phyloP scores from a whole-genome alignment of 2,329 filamentous ascomycete species.

The Botrytis sinoallii region DNA sequence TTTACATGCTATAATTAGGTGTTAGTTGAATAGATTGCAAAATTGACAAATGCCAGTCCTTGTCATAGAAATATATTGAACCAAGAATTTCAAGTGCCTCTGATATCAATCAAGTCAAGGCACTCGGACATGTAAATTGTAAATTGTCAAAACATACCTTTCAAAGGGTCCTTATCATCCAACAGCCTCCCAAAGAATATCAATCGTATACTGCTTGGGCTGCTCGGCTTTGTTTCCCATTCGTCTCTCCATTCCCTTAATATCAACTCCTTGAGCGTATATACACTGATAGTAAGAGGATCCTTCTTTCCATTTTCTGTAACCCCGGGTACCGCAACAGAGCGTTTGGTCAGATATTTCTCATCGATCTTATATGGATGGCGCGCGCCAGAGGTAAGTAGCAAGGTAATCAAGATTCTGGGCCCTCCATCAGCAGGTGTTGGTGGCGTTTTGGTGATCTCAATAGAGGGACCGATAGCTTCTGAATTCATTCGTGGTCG shows the following conservation, averaged over 20 bases:
- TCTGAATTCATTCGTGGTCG: not conserved
- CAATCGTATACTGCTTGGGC: slow-evolving; percentile 82
- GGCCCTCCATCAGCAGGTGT: slow-evolving; percentile 40
- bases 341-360: slow-evolving; percentile 77
- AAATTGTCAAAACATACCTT: slow-evolving; percentile 57
- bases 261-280: slow-evolving; percentile 91
- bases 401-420: slow-evolving; percentile 71
- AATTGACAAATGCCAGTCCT: not conserved
- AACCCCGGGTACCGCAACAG: slow-evolving; percentile 69
- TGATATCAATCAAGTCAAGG: not conserved
- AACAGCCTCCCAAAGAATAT: slow-evolving; percentile 90
- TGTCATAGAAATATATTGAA: not conserved
- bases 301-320: slow-evolving; percentile 61
- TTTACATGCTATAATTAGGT: slow-evolving; percentile 61
- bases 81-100: not conserved
- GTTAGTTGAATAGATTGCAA: not conserved
- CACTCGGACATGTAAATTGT: not conserved
- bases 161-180: slow-evolving; percentile 81
- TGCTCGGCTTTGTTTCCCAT: slow-evolving; percentile 83
- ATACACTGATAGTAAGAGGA: slow-evolving; percentile 86
- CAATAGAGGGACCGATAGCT: slow-evolving; percentile 5
- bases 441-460: not conserved
- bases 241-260: slow-evolving; percentile 89
- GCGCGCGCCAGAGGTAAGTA: slow-evolving; percentile 76
- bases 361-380: slow-evolving; percentile 90